Conservation (phyloP, 2,329 filamentous ascomycete species). For the Diaporthe eres region DNA sequence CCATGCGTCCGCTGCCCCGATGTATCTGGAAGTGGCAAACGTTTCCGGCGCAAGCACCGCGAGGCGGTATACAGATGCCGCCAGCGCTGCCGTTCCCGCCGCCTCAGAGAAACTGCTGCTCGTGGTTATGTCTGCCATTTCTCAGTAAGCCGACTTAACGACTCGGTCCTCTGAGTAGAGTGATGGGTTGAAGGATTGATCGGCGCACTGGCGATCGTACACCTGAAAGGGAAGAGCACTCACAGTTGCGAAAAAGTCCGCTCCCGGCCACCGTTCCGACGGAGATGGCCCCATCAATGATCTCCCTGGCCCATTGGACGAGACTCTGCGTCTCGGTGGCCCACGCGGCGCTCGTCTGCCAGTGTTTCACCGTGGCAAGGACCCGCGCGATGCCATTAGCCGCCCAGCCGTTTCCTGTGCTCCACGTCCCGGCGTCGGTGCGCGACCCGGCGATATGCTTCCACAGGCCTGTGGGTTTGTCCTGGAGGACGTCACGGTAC, state of each 20-base stretch:
- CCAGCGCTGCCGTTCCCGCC: not conserved
- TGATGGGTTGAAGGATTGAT: no score
- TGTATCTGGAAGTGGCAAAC: not conserved
- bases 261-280: not conserved
- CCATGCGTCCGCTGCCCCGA: not conserved
- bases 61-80: not conserved
- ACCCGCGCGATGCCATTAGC: conserved; percentile 2
- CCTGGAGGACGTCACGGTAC: conserved; percentile 2
- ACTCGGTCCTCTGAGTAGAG: not conserved
- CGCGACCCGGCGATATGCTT: conserved; percentile 2
- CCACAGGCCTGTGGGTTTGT: not conserved
- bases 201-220: not conserved
- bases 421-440: conserved; percentile 5
- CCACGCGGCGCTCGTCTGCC: not conserved
- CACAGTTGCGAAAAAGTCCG: not conserved
- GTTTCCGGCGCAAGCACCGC: not conserved
- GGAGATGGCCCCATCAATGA: not conserved
- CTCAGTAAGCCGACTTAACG: not conserved
- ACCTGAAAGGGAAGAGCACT: not conserved
- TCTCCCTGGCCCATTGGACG: not conserved
- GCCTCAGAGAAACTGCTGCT: conserved; percentile 3
- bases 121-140: not conserved
- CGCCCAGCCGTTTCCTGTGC: conserved; percentile 4
- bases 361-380: not conserved
- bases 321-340: not conserved